phyloP scores from a whole-genome alignment of 1,284 basidiomycete species.

The Trametes polyzona region DNA sequence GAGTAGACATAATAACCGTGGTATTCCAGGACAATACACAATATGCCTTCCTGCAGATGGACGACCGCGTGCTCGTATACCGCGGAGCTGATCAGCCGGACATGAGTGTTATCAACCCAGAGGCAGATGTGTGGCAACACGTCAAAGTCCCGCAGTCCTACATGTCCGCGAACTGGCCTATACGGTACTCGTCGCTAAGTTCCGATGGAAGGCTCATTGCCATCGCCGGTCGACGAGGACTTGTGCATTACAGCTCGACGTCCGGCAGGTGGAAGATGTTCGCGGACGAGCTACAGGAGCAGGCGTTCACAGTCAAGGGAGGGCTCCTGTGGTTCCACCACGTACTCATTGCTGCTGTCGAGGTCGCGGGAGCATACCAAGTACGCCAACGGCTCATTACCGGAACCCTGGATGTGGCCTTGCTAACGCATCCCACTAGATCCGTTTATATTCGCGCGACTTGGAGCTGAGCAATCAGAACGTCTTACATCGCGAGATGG shows the following conservation, averaged over 20 bases:
- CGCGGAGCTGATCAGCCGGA: constrained; percentile 97
- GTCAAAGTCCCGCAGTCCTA: constrained; percentile 94
- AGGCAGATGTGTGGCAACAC: constrained; percentile 97
- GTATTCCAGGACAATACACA: constrained; percentile 81
- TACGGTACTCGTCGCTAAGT: constrained; percentile 91
- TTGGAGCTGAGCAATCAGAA: constrained; percentile 87
- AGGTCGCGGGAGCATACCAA: constrained; percentile 80
- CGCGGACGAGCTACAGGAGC: constrained; percentile 83
- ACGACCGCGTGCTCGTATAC: constrained; percentile 94
- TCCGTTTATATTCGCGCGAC: constrained; percentile 96
- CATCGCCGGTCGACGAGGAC: constrained; percentile 88
- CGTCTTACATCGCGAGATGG: constrained; percentile 82
- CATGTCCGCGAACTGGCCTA: constrained; percentile 92
- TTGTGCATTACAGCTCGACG: constrained; percentile 92
- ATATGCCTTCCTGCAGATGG: constrained; percentile 95
- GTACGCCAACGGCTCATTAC: constrained; percentile 43
- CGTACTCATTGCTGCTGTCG: constrained; percentile 90
- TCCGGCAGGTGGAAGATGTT: constrained; percentile 98
- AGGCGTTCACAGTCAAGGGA: constrained; percentile 87
- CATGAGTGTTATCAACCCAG: constrained; percentile 98
- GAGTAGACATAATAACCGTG: background rate
- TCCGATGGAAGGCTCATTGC: constrained; percentile 92
- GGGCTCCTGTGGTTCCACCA: constrained; percentile 98
- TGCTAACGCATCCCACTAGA: constrained; percentile 46
- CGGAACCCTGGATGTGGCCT: background rate